Evolutionary conservation across 768 basidiomycete genomes (phyloP), one percentile per base, ranked within the genome.

Genomic region (Suillus brevipes): DNA sequence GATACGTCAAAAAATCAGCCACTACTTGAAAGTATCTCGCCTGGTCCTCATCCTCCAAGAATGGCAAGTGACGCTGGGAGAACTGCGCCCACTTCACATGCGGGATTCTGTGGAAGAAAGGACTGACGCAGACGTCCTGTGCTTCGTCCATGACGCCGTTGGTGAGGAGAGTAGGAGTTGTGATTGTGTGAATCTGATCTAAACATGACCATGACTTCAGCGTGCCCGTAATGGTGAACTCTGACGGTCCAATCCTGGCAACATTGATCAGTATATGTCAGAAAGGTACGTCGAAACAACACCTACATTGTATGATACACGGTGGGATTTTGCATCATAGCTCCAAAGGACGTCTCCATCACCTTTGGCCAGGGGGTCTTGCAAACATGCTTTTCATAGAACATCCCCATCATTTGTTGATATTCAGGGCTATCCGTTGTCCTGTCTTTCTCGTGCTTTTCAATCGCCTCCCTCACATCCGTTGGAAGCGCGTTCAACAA

Each of bases 131-230:
- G 20, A 66, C 67, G 64, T 80, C 77, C 38, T 72, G 67, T 61
- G 74, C 77, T 59, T 71, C 66, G 64, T 79, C 80, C 65, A 74
- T 63, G 20, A 68, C 64, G 13, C 75, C 76, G 53, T 78, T 80
- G 61, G 73, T 74, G 16, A 78, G 64, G 23, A 84, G 67, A 4
- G 77, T 77, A 1, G 79, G 78, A 7, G 73, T 70, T n/a, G 65
- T 63, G 34, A 83, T 79, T 23, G 72, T 75, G 63, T 74, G 70
- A 18, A 83, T 66, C 7, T 78, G 73, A 37, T 79, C 77, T 8
- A 81, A 68, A 57, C 84, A 77, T 4, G 74, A 69, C 83, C 83
- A 85, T 14, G 73, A 64, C 66, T 79, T 78, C 55, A 84, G 64
- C 6, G 77, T 69, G 0, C 78, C 78, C 14, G 78, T 78, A 13